Evolutionary conservation across 2,329 filamentous ascomycete genomes (phyloP).

Genomic region (Seiridium cupressi): DNA sequence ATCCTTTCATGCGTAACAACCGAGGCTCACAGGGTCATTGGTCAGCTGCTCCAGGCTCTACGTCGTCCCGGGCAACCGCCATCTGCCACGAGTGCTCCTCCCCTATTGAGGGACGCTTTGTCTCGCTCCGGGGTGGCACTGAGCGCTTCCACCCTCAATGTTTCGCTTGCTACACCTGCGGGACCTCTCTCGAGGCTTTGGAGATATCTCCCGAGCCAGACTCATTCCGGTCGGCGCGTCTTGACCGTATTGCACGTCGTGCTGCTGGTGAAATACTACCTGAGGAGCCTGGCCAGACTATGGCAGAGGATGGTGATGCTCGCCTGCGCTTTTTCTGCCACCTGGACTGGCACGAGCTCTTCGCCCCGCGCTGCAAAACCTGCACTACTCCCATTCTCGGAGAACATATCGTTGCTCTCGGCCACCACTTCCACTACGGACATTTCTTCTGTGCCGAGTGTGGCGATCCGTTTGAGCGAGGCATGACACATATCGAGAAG

Average conservation of each 20-base stretch:
- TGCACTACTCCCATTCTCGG: slow-evolving; percentile 96
- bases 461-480: slow-evolving; percentile 84
- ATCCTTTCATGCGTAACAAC: slow-evolving; percentile 28
- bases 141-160: slow-evolving; percentile 90
- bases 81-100: slow-evolving; percentile 81
- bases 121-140: slow-evolving; percentile 70
- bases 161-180: slow-evolving; percentile 86
- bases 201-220: slow-evolving; percentile 95
- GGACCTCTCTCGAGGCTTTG: slow-evolving; percentile 85
- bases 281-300: slow-evolving; percentile 62
- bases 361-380: slow-evolving; percentile 88
- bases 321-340: slow-evolving; percentile 90
- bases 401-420: slow-evolving; percentile 90
- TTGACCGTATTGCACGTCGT: slow-evolving; percentile 69
- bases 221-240: slow-evolving; percentile 64
- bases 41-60: slow-evolving; percentile 51
- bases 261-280: slow-evolving; percentile 56
- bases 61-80: slow-evolving; percentile 56
- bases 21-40: slow-evolving; percentile 52
- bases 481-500: slow-evolving; percentile 79
- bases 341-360: slow-evolving; percentile 96
- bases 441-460: slow-evolving; percentile 99
- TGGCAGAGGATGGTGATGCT: slow-evolving; percentile 70
- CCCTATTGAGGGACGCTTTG: slow-evolving; percentile 86
- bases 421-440: slow-evolving; percentile 93